A percentile compares a stretch with the other conserved stretches of the same genome.
These are phyloP conservation scores for Suillus clintonianus DNA, from an alignment of 768 basidiomycete genomes.

Conservation along the genomic window DNA sequence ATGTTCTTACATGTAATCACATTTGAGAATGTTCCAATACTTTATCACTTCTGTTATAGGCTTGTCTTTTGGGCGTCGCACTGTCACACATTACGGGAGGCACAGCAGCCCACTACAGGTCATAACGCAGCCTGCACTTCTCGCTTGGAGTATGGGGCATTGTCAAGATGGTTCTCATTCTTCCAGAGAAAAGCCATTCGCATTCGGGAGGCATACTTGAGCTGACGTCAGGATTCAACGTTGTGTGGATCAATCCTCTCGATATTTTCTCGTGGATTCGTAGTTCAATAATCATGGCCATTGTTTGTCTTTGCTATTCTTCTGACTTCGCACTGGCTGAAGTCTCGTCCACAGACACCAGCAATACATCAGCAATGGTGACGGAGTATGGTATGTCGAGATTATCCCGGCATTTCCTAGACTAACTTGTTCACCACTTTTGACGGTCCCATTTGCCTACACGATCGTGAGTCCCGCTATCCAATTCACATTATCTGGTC, in stretches of 20 bases:
- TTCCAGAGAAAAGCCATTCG: constrained; percentile 66
- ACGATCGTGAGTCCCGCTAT: constrained; percentile 48
- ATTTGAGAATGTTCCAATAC: constrained; percentile 24
- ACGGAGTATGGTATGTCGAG: constrained; percentile 43
- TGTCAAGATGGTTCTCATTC: constrained; percentile 36
- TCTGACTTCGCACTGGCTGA: not conserved
- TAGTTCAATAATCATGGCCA: constrained; percentile 52
- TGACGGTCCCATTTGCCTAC: constrained; percentile 57
- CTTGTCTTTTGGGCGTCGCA: not conserved
- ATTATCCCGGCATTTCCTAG: not conserved
- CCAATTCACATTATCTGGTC: too few species aligned
- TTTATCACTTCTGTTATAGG: constrained; percentile 7
- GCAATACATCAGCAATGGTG: constrained; percentile 34
- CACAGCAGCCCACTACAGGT: constrained; percentile 42
- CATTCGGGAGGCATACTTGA: constrained; percentile 25
- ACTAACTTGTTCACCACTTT: constrained; percentile 13
- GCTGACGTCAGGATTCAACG: not conserved
- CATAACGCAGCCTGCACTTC: constrained; percentile 59
- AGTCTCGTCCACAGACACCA: constrained; percentile 27
- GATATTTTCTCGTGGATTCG: constrained; percentile 46
- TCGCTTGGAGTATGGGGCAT: constrained; percentile 41
- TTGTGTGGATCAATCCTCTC: constrained; percentile 56
- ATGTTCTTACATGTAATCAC: constrained; percentile 26
- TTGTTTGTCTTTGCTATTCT: constrained; percentile 39
- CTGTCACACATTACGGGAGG: not conserved